phyloP scores from a whole-genome alignment of 176 grass and related monocot genomes.

The Puccinellia tenuiflora region DNA sequence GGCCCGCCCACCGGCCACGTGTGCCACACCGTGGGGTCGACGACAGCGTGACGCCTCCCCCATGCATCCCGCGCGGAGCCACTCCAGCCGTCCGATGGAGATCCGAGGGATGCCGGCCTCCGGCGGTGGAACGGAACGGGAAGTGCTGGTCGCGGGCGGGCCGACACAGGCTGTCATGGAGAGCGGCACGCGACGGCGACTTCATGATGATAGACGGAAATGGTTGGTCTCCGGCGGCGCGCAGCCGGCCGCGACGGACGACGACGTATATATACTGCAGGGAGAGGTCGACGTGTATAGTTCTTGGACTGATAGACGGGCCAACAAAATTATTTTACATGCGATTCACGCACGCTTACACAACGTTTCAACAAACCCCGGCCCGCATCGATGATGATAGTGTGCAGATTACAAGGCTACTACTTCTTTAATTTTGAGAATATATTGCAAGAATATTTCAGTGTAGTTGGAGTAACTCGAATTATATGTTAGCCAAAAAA shows the following conservation, averaged over 20 bases:
- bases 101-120: slow-evolving; percentile 2
- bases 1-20: not conserved
- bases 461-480: not conserved
- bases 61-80: not conserved
- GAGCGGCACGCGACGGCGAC: not conserved
- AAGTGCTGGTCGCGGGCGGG: slow-evolving; percentile 37
- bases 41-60: slow-evolving; percentile 20
- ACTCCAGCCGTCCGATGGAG: not conserved
- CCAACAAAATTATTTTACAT: not conserved
- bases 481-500: no score
- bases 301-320: not conserved
- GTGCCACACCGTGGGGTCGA: not conserved
- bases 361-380: not conserved
- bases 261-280: not conserved
- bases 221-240: not conserved
- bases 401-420: not conserved
- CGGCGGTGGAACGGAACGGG: not conserved
- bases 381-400: not conserved
- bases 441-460: not conserved
- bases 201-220: not conserved
- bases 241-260: not conserved
- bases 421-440: not conserved
- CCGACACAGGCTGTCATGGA: not conserved
- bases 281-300: not conserved
- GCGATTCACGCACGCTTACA: not conserved